These are phyloP conservation scores for Tricholoma bakamatsutake DNA, from an alignment of 768 basidiomycete species.

Conservation along the genomic window DNA sequence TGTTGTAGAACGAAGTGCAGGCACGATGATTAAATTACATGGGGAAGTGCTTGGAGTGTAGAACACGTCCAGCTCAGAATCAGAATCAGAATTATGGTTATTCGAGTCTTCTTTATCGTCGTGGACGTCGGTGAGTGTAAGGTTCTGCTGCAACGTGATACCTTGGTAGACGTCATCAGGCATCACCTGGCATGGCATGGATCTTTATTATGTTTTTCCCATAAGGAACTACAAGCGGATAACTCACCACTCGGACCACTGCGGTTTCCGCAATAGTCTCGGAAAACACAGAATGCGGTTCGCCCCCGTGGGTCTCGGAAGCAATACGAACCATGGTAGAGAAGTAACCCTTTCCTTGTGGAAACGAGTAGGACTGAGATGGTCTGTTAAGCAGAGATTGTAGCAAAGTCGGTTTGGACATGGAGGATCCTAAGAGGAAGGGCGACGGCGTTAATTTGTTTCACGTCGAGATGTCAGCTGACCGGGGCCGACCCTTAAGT, in stretches of 20 bases:
- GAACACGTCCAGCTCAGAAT: slow-evolving; percentile 45
- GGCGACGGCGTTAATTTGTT: too few species aligned
- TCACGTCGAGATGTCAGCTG: too few species aligned
- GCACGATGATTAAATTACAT: slow-evolving; percentile 33
- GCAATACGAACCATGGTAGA: slow-evolving; percentile 50
- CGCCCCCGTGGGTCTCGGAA: slow-evolving; percentile 22
- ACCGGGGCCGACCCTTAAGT: not conserved
- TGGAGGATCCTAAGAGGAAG: too few species aligned
- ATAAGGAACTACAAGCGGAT: not conserved
- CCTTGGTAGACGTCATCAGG: not conserved
- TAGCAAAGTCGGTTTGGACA: slow-evolving; percentile 52
- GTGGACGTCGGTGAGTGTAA: slow-evolving; percentile 2
- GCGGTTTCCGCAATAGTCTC: not conserved
- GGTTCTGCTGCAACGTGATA: not conserved
- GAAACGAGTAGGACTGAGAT: slow-evolving; percentile 54
- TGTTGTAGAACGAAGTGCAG: slow-evolving; percentile 19
- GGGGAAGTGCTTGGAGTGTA: slow-evolving; percentile 60
- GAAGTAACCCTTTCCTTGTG: slow-evolving; percentile 40
- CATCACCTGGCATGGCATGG: not conserved
- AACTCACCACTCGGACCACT: not conserved
- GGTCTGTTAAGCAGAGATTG: slow-evolving; percentile 60
- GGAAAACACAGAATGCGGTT: not conserved
- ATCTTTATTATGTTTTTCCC: not conserved
- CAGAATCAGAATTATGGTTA: slow-evolving; percentile 22
- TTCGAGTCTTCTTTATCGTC: slow-evolving; percentile 7